phyloP scores from a whole-genome alignment of 2,329 filamentous ascomycete genomes.

The Hypoxylon sp. region DNA sequence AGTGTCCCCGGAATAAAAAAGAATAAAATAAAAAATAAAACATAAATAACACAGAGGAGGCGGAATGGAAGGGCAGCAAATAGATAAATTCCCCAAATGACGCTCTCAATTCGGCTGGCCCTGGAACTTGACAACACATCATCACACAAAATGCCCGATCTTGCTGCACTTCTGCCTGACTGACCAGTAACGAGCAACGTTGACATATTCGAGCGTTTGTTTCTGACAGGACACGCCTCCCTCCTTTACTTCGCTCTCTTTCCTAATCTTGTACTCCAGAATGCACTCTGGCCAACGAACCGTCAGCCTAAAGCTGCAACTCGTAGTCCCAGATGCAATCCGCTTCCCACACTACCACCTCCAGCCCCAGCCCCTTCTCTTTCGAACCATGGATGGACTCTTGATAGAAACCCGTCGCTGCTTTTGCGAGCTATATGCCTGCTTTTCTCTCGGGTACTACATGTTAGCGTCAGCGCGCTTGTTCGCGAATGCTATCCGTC shows the following conservation, averaged over 20 bases:
- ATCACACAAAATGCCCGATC: constrained; percentile 61
- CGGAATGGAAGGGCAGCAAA: constrained; percentile 21
- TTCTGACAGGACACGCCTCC: constrained; percentile 47
- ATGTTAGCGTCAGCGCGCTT: constrained; percentile 59
- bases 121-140: constrained; percentile 67
- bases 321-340: constrained; percentile 40
- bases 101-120: constrained; percentile 42
- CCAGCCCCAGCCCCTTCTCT: constrained; percentile 34
- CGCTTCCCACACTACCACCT: constrained; percentile 37
- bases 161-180: constrained; percentile 65
- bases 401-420: constrained; percentile 51
- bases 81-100: constrained; percentile 36
- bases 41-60: constrained; percentile 8
- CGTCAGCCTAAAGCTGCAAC: constrained; percentile 46
- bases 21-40: constrained; percentile 13
- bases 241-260: constrained; percentile 31
- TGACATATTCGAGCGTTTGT: constrained; percentile 47
- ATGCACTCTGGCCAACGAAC: constrained; percentile 43
- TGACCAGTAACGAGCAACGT: constrained; percentile 52
- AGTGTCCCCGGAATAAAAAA: constrained; percentile 25
- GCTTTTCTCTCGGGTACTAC: constrained; percentile 45
- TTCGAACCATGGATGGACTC: constrained; percentile 35
- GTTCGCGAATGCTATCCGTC: constrained; percentile 49
- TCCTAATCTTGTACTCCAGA: constrained; percentile 13
- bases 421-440: constrained; percentile 49